These are phyloP conservation scores for Taphrina pruni DNA, from an alignment of 1,139 yeast species.

Conservation along the genomic window DNA sequence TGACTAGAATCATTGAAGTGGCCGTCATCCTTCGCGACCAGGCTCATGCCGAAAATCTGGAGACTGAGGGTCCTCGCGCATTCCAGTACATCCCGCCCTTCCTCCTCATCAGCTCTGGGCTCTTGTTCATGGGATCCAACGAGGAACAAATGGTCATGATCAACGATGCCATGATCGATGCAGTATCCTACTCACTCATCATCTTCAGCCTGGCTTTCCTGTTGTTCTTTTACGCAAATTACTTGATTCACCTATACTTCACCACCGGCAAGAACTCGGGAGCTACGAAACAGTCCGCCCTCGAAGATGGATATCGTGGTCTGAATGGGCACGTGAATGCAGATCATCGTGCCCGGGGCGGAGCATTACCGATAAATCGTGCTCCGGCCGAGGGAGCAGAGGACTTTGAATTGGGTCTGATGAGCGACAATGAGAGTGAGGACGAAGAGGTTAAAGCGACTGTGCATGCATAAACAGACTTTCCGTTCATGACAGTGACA, in stretches of 20 bases:
- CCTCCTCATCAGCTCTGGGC: constrained; percentile 75
- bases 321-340: neutral
- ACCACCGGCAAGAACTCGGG: constrained; percentile 22
- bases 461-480: neutral
- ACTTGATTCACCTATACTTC: constrained; percentile 27
- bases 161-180: constrained; percentile 77
- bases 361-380: constrained; percentile 6
- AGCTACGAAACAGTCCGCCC: neutral
- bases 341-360: constrained; percentile 6
- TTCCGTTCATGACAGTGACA: too few species aligned
- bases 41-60: constrained; percentile 58
- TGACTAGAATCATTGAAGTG: constrained; percentile 74
- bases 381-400: constrained; percentile 16
- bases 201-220: constrained; percentile 75
- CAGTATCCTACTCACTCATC: constrained; percentile 79
- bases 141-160: constrained; percentile 83
- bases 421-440: constrained; percentile 26
- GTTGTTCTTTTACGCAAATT: constrained; percentile 56
- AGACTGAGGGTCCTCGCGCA: constrained; percentile 51
- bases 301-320: constrained; percentile 4
- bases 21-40: constrained; percentile 66
- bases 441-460: constrained; percentile 13
- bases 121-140: constrained; percentile 86
- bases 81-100: constrained; percentile 88
- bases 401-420: constrained; percentile 23